phyloP scores from a whole-genome alignment of 208 protist species.

The Ichthyophonus hoferi region DNA sequence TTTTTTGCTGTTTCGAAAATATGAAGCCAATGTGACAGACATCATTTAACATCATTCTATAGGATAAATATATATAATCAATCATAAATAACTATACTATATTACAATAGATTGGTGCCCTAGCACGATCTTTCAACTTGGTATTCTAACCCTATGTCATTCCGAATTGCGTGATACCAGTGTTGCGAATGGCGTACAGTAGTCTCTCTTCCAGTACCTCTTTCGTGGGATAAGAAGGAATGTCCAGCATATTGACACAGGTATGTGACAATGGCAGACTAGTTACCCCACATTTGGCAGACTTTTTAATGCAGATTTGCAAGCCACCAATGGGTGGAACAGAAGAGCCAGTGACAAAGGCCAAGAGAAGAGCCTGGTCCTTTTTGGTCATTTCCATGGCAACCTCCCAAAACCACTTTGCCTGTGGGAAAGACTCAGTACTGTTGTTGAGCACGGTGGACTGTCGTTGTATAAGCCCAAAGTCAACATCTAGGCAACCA shows the following conservation, averaged over 20 bases:
- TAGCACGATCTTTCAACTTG: no score
- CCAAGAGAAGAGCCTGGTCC: constrained; percentile 14
- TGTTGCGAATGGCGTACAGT: neutral
- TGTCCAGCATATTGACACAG: constrained; percentile 10
- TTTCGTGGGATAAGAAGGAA: neutral
- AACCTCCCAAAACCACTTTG: constrained; percentile 20
- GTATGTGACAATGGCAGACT: constrained; percentile 4
- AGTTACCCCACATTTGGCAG: neutral
- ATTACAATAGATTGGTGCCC: no score
- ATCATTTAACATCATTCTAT: no score
- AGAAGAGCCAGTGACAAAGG: neutral
- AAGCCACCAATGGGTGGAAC: neutral
- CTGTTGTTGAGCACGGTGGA: neutral
- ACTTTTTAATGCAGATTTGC: neutral
- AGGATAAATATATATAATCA: no score
- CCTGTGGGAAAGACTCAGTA: neutral
- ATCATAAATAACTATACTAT: no score
- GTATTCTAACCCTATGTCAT: neutral
- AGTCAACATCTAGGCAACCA: neutral
- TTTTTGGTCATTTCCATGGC: neutral
- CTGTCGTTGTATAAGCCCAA: neutral
- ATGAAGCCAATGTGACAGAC: no score
- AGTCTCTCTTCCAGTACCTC: neutral
- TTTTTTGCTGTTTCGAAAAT: no score
- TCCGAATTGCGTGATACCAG: neutral